phyloP scores from a whole-genome alignment of 1,284 basidiomycete species.

The Moniliophthora roreri region DNA sequence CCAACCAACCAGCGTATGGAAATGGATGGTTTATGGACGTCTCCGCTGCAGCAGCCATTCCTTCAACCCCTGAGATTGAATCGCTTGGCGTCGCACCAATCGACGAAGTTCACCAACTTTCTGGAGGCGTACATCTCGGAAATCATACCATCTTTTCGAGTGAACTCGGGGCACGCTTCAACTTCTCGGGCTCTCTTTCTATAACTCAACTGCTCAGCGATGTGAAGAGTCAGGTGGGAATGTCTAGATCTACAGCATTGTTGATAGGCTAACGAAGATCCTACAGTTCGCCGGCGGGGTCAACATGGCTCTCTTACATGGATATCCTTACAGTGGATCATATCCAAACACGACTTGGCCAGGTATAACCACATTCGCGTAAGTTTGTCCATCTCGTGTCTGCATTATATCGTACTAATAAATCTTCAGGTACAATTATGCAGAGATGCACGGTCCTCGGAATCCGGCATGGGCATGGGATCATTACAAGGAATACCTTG shows the following conservation, averaged over 20 bases:
- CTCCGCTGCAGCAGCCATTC: conserved; percentile 13
- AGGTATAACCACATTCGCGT: conserved; percentile 7
- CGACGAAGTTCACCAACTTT: conserved; percentile 13
- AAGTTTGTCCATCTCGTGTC: not conserved
- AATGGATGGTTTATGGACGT: conserved; percentile 11
- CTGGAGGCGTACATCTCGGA: conserved; percentile 2
- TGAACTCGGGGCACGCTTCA: conserved; percentile 5
- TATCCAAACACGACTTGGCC: conserved; percentile 14
- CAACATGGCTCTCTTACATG: conserved; percentile 17
- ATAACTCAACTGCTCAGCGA: conserved; percentile 17
- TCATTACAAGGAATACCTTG: conserved; percentile 18
- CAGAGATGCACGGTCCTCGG: conserved; percentile 18
- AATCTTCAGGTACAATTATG: conserved; percentile 6
- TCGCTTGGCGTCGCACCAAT: not conserved
- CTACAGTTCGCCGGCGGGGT: conserved; percentile 14
- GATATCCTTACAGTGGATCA: conserved; percentile 8
- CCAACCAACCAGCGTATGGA: conserved; percentile 14
- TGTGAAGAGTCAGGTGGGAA: conserved; percentile 10
- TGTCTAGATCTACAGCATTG: no score
- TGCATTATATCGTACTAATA: not conserved
- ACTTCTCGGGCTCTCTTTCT: conserved; percentile 9
- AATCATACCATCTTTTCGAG: not conserved
- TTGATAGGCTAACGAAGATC: no score
- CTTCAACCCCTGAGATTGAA: not conserved
- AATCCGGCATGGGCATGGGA: conserved; percentile 18